phyloP scores from a whole-genome alignment of 768 basidiomycete species.

The Glaciozyma antarctica region DNA sequence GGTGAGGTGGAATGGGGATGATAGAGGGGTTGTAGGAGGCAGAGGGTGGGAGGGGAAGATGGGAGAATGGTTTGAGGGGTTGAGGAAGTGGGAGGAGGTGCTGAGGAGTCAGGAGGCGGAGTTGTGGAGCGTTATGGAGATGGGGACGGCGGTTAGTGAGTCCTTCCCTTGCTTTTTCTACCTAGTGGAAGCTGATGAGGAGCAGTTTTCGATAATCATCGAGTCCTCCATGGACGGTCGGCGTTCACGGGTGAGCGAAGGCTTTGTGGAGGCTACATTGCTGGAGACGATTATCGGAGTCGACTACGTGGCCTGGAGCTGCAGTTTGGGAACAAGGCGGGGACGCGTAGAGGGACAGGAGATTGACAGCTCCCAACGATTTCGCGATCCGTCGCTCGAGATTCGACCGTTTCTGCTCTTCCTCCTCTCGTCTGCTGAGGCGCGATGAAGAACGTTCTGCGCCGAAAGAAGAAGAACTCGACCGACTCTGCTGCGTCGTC shows the following conservation, averaged over 20 bases:
- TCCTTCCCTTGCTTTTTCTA: constrained; percentile 22
- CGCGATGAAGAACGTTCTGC: too few relatives aligned
- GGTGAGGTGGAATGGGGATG: constrained; percentile 91
- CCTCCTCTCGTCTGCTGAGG: too few relatives aligned
- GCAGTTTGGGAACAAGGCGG: constrained; percentile 22
- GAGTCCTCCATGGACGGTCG: constrained; percentile 89
- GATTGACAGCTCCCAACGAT: background rate
- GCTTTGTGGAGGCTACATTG: constrained; percentile 94
- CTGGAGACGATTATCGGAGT: constrained; percentile 78
- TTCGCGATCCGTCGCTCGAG: too few relatives aligned
- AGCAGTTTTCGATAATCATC: constrained; percentile 79
- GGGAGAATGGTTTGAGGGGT: constrained; percentile 78
- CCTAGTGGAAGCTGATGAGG: background rate
- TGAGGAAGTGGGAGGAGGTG: constrained; percentile 64
- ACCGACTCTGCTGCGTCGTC: too few relatives aligned
- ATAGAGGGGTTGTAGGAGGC: constrained; percentile 61
- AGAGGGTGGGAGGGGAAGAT: constrained; percentile 51
- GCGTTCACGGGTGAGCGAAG: constrained; percentile 75
- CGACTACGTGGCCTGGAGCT: constrained; percentile 45
- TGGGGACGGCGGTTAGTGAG: constrained; percentile 77
- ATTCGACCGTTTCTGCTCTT: too few relatives aligned
- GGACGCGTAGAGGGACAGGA: background rate
- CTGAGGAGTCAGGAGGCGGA: constrained; percentile 73
- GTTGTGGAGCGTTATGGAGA: constrained; percentile 80
- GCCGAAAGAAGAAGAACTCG: too few relatives aligned